phyloP scores from a whole-genome alignment of 2,329 filamentous ascomycete species.

The Tricladium varicosporioides region DNA sequence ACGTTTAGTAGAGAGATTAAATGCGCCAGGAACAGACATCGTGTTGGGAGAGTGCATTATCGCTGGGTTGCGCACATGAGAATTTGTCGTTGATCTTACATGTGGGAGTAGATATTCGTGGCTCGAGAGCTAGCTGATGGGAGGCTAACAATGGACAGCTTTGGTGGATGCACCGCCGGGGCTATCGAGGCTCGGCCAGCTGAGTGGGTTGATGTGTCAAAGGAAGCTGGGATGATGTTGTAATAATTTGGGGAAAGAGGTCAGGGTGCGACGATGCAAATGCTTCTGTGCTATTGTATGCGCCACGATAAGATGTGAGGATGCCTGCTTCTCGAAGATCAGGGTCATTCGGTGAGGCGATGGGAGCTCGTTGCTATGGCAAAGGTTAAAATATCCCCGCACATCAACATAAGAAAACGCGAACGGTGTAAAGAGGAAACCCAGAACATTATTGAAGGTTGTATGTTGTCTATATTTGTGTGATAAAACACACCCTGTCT shows the following conservation, averaged over 20 bases:
- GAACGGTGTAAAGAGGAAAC: not conserved
- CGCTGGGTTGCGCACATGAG: not conserved
- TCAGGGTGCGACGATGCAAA: not conserved
- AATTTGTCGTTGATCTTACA: not conserved
- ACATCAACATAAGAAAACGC: not conserved
- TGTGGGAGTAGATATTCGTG: not conserved
- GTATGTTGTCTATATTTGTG: not conserved
- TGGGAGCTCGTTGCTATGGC: not conserved
- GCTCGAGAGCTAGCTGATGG: not conserved
- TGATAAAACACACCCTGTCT: not conserved
- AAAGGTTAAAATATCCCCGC: not conserved
- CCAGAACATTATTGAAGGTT: not conserved
- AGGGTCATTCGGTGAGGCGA: not conserved
- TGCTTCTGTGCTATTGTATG: not conserved
- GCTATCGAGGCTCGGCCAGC: not conserved
- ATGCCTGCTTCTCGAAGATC: not conserved
- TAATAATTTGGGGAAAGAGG: not conserved
- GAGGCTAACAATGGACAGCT: not conserved
- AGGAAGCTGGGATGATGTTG: not conserved
- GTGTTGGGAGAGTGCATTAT: constrained; percentile 25
- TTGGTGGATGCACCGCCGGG: not conserved
- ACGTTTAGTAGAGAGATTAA: constrained; percentile 18
- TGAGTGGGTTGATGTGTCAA: not conserved
- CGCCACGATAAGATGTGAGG: not conserved
- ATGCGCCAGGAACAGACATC: constrained; percentile 25